A percentile compares a stretch with the other conserved stretches of the same genome.
Conservation (phyloP, 768 basidiomycete genomes). For the Boletus reticulatus region DNA sequence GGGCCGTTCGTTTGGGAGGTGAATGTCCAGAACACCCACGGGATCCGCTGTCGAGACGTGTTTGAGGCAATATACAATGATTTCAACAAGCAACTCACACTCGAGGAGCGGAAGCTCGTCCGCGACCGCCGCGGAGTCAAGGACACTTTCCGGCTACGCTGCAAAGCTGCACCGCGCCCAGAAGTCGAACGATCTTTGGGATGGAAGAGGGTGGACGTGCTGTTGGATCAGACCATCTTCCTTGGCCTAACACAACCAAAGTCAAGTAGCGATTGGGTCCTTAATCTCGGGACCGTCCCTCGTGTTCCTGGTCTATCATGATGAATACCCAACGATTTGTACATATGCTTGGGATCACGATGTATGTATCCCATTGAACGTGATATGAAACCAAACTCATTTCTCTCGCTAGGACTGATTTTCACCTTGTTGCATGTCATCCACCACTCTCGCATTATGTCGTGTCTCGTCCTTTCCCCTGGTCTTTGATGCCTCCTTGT, state of each 20-base stretch:
- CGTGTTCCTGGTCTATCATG: constrained; percentile 7
- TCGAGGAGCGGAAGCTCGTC: constrained; percentile 41
- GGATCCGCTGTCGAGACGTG: constrained; percentile 55
- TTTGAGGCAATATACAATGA: constrained; percentile 55
- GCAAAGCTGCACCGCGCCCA: constrained; percentile 39
- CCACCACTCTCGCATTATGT: no score
- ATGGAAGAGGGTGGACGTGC: constrained; percentile 54
- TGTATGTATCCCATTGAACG: no score
- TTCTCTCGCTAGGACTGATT: no score
- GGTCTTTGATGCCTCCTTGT: no score
- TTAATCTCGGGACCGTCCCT: constrained; percentile 27
- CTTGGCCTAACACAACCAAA: constrained; percentile 44
- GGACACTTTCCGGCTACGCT: constrained; percentile 45
- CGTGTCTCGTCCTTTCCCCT: no score
- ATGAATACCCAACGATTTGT: background rate
- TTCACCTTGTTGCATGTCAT: no score
- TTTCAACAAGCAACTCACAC: constrained; percentile 44
- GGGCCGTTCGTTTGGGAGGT: constrained; percentile 39
- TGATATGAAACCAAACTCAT: no score
- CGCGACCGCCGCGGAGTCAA: constrained; percentile 32
- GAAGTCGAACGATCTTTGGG: constrained; percentile 45
- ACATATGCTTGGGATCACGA: no score
- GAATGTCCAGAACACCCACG: constrained; percentile 40
- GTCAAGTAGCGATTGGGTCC: constrained; percentile 34
- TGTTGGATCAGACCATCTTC: constrained; percentile 53